Percentiles rank a stretch among this genome's conserved stretches.
Conservation (phyloP, 768 basidiomycete species). For the Kwoniella mangroviensis region DNA sequence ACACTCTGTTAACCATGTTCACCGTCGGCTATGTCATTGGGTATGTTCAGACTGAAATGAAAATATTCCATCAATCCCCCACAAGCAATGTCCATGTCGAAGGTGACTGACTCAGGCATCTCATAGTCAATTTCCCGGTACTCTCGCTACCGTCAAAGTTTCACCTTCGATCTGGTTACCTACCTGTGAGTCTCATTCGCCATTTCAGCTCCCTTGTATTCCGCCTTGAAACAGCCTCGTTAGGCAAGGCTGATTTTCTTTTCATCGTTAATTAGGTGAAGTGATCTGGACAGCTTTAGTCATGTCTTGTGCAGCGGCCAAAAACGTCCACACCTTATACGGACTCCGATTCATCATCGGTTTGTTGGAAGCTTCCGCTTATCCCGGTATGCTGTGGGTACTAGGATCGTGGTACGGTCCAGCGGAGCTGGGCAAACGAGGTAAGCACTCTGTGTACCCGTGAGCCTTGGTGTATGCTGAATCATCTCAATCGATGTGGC, state of each 20-base stretch:
- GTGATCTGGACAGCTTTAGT: slow-evolving; percentile 27
- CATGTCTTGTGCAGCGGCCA: slow-evolving; percentile 26
- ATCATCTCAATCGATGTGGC: slow-evolving; percentile 16
- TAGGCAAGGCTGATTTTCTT: background rate
- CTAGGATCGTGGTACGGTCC: slow-evolving; percentile 30
- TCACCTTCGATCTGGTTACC: slow-evolving; percentile 21
- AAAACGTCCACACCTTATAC: slow-evolving; percentile 30
- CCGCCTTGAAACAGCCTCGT: no score
- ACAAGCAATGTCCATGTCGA: no score
- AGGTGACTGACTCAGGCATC: no score
- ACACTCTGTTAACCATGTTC: slow-evolving; percentile 19
- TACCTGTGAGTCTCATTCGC: slow-evolving; percentile 6
- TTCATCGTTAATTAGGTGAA: slow-evolving; percentile 8
- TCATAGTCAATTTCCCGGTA: slow-evolving; percentile 10
- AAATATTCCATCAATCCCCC: no score
- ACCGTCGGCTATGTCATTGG: slow-evolving; percentile 19
- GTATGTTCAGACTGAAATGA: background rate
- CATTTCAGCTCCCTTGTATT: background rate
- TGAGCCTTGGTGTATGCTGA: no score
- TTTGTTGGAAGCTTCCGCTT: slow-evolving; percentile 22
- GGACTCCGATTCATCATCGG: slow-evolving; percentile 27
- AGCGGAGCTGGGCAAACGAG: slow-evolving; percentile 28
- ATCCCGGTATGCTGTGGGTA: slow-evolving; percentile 13
- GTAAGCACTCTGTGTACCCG: slow-evolving; percentile 1
- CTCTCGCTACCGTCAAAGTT: slow-evolving; percentile 14